Evolutionary conservation across 768 basidiomycete species (phyloP), one percentile per base, ranked within the genome.

Genomic region (Heimioporus sp.): DNA sequence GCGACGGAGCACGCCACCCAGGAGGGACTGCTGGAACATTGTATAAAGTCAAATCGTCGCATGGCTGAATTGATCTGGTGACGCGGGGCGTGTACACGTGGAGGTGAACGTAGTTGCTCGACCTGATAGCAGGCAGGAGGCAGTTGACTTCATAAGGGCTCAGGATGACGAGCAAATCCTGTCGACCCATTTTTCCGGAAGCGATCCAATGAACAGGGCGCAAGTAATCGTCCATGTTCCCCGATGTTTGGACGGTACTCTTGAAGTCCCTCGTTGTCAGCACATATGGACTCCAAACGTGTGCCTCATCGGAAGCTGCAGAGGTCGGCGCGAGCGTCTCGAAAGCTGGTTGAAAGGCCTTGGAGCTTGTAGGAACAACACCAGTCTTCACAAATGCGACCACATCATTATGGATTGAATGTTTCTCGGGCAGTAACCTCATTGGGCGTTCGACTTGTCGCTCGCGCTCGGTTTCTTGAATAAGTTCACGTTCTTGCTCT

Each of bases 401-500:
- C 2, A 73, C 58, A 12, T 62, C 56, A 4, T 11, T 11, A 34
- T 64, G 52, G 35, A 72, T 19, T 2, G 43, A 39, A 50, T 73
- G 72, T 2, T 1, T 10, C 4, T 59, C 58, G 8, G 68, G 55
- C 12, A 43, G 8, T 9, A 66, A 65, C 28, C 40, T 61, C 1
- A 66, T 56, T 5, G 76, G 73, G 6, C 75, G 65, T 56, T 76
- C 63, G 2, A 72, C 52, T 48, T 78, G 66, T 10, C 59, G 63
- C 51, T 80, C 78, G 7, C 57, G 61, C 55, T 79, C 77, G 5
- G 70, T 63, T 57, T 81, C 79, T 20, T 76, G 75, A 3, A 59
- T 53, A 9, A 81, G 63, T 50, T 81, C 78, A 21, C 79, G 64
- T 48, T 81, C 80, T 52, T 80, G 79, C 52, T 80, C 80, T 55